Conservation (phyloP, 2,329 filamentous ascomycete species). For the Elsinoe fawcettii region DNA sequence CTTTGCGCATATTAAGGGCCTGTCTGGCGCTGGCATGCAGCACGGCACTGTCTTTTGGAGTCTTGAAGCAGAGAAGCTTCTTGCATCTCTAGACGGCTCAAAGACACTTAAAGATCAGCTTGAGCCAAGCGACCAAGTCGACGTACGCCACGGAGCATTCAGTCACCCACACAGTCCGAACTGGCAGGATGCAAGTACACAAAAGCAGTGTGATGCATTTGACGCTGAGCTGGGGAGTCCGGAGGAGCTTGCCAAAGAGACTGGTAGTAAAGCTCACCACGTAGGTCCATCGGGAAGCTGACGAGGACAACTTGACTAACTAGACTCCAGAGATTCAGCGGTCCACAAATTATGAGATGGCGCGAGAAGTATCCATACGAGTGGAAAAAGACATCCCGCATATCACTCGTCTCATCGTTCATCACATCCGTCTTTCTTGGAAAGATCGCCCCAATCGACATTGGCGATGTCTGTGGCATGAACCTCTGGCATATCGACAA, state of each 20-base stretch:
- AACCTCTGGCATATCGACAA: slow-evolving; percentile 86
- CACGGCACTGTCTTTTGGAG: slow-evolving; percentile 97
- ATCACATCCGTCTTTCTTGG: slow-evolving; percentile 85
- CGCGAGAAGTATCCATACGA: slow-evolving; percentile 70
- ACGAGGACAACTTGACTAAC: slow-evolving; percentile 6
- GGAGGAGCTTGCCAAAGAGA: slow-evolving; percentile 64
- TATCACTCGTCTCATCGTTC: slow-evolving; percentile 93
- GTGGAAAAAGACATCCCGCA: slow-evolving; percentile 71
- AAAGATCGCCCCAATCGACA: slow-evolving; percentile 78
- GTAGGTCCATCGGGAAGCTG: slow-evolving; percentile 44
- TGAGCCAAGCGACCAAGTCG: slow-evolving; percentile 31
- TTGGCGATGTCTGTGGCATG: slow-evolving; percentile 92
- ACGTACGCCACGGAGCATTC: slow-evolving; percentile 51
- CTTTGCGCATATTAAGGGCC: slow-evolving; percentile 65
- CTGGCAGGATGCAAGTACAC: slow-evolving; percentile 96
- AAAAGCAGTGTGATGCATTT: slow-evolving; percentile 83
- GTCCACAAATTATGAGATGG: slow-evolving; percentile 90
- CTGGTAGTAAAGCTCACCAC: slow-evolving; percentile 91
- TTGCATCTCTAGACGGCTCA: slow-evolving; percentile 53
- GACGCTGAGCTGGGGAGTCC: slow-evolving; percentile 62
- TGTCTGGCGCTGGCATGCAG: slow-evolving; percentile 92
- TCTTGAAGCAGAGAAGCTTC: slow-evolving; percentile 55
- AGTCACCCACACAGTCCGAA: slow-evolving; percentile 85
- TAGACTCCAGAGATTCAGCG: slow-evolving; percentile 70
- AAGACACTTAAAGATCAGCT: slow-evolving; percentile 67